These are phyloP conservation scores for Pilatotrama ljubarskyi DNA, from an alignment of 768 basidiomycete genomes.

Conservation along the genomic window DNA sequence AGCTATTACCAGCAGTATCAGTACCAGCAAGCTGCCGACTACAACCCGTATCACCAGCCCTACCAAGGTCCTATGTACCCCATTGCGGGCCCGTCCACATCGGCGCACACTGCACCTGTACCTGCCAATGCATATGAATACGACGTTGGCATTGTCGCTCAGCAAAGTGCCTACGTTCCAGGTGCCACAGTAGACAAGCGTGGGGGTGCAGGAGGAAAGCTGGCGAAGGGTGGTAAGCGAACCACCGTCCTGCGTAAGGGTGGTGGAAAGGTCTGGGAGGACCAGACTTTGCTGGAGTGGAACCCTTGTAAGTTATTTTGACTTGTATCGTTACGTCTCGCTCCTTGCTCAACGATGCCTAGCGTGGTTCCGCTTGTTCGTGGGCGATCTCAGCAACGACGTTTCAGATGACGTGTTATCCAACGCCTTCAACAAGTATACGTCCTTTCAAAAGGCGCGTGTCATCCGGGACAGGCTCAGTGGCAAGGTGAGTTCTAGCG, in stretches of 20 bases:
- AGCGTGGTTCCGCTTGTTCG: slow-evolving; percentile 98
- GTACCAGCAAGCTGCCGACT: slow-evolving; percentile 42
- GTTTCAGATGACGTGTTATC: slow-evolving; percentile 93
- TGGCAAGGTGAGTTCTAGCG: slow-evolving; percentile 68
- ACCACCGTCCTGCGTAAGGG: slow-evolving; percentile 94
- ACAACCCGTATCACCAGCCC: slow-evolving; percentile 81
- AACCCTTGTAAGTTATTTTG: slow-evolving; percentile 73
- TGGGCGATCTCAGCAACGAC: slow-evolving; percentile 97
- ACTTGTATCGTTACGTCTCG: background rate
- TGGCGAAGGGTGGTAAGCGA: slow-evolving; percentile 88
- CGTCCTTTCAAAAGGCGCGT: slow-evolving; percentile 91
- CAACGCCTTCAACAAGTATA: slow-evolving; percentile 91
- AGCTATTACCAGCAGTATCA: slow-evolving; percentile 57
- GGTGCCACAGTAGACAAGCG: slow-evolving; percentile 89
- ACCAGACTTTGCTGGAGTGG: slow-evolving; percentile 96
- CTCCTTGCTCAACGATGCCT: slow-evolving; percentile 14
- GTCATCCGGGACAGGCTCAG: slow-evolving; percentile 94
- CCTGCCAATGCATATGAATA: slow-evolving; percentile 92
- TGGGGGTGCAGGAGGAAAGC: slow-evolving; percentile 80
- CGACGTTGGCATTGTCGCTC: slow-evolving; percentile 86
- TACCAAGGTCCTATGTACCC: slow-evolving; percentile 77
- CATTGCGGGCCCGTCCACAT: slow-evolving; percentile 60
- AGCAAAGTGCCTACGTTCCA: slow-evolving; percentile 90
- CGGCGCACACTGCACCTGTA: slow-evolving; percentile 72
- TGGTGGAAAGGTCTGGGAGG: slow-evolving; percentile 97